Evolutionary conservation across 805 yeast genomes (phyloP).

Genomic region (Millerozyma miso): DNA sequence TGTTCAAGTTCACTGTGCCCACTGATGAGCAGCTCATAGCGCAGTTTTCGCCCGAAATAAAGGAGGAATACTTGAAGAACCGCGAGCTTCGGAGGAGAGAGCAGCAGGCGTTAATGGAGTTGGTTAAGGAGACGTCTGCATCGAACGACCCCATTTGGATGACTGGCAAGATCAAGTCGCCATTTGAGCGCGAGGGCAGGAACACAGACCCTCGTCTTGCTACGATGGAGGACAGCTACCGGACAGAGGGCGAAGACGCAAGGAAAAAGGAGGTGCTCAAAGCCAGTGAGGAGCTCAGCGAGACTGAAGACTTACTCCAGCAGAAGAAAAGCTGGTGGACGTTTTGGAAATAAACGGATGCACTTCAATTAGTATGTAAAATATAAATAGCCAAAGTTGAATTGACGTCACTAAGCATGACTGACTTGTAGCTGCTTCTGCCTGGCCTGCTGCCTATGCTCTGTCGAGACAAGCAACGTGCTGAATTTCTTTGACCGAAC

Average conservation of each 20-base stretch:
- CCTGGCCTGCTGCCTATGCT: conserved; percentile 6
- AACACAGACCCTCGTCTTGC: conserved; percentile 31
- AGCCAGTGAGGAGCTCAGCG: conserved; percentile 26
- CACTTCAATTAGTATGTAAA: neutral
- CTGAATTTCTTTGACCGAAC: no score
- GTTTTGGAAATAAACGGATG: conserved; percentile 9
- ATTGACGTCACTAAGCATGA: no score
- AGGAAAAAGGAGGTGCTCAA: conserved; percentile 32
- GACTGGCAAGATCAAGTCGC: conserved; percentile 65
- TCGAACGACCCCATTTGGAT: conserved; percentile 82
- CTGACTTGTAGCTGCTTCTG: neutral
- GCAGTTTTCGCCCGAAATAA: conserved; percentile 75
- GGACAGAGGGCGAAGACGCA: conserved; percentile 39
- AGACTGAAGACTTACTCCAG: conserved; percentile 21
- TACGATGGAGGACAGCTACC: conserved; percentile 45
- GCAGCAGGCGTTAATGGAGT: conserved; percentile 65
- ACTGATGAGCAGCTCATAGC: conserved; percentile 77
- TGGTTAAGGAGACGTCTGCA: conserved; percentile 57
- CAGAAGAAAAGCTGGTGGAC: conserved; percentile 21
- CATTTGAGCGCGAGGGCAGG: conserved; percentile 54
- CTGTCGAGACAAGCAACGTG: no score
- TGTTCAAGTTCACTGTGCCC: conserved; percentile 75
- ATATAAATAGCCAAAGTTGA: neutral
- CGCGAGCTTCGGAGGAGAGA: conserved; percentile 59
- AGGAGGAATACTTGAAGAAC: conserved; percentile 68